Evolutionary conservation across 495 filamentous ascomycete species (phyloP).

Genomic region (Letharia lupina): DNA sequence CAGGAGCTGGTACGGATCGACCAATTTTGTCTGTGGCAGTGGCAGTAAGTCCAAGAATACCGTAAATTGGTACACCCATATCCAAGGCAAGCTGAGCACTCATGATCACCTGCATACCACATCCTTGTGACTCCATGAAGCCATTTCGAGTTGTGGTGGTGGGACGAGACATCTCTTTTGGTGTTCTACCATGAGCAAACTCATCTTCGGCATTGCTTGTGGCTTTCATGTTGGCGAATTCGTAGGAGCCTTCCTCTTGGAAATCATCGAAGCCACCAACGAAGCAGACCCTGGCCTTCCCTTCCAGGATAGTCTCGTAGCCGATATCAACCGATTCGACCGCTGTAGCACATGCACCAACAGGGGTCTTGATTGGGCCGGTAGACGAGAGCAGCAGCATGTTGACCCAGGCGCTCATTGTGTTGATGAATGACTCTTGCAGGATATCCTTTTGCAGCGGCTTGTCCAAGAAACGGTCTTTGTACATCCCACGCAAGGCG

Average conservation of each 20-base stretch:
- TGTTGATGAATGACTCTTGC: slow-evolving; percentile 99
- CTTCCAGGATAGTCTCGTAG: slow-evolving; percentile 95
- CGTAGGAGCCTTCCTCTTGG: slow-evolving; percentile 97
- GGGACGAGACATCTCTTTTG: slow-evolving; percentile 93
- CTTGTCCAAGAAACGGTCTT: slow-evolving; percentile 91
- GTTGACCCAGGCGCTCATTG: slow-evolving; percentile 99
- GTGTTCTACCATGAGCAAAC: slow-evolving; percentile 89
- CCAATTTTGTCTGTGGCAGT: slow-evolving; percentile 99
- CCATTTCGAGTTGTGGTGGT: slow-evolving; percentile 93
- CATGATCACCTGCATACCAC: slow-evolving; percentile 98
- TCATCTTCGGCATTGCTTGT: slow-evolving; percentile 96
- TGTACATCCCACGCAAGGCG: slow-evolving; percentile 95
- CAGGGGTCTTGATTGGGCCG: slow-evolving; percentile 96
- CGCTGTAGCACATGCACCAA: slow-evolving; percentile 93
- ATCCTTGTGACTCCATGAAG: slow-evolving; percentile 99
- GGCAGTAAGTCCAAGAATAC: slow-evolving; percentile 84
- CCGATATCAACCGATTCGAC: slow-evolving; percentile 97
- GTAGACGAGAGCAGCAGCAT: slow-evolving; percentile 96
- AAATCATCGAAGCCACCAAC: slow-evolving; percentile 99
- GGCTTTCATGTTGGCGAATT: slow-evolving; percentile 99
- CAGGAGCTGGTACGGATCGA: slow-evolving; percentile 90
- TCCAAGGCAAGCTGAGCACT: slow-evolving; percentile 89
- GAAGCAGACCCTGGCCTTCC: slow-evolving; percentile 92
- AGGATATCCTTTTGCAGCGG: slow-evolving; percentile 99
- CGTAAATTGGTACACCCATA: slow-evolving; percentile 98